A percentile compares a stretch with the other conserved stretches of the same genome.
Evolutionary conservation across 305 asterid genomes (phyloP).

Genomic region (Caryopteris hybrid): DNA sequence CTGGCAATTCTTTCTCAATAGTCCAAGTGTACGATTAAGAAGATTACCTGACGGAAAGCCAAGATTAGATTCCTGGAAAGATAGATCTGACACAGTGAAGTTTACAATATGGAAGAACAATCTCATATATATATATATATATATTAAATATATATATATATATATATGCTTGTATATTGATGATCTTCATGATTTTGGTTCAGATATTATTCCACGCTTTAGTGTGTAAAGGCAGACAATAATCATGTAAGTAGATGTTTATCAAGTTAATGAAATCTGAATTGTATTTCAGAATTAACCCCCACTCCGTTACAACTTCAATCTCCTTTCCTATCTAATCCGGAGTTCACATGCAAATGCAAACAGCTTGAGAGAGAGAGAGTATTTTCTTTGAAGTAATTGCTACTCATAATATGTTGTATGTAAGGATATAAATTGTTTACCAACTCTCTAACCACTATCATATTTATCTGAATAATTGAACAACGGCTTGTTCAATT

Average conservation of each 20-base stretch:
- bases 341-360: too few relatives aligned
- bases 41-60: slow-evolving; percentile 46
- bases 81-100: slow-evolving; percentile 1
- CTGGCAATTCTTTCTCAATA: slow-evolving; percentile 51
- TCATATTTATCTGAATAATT: neutral
- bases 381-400: neutral
- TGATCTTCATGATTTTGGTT: neutral
- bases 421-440: neutral
- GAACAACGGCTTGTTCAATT: too few relatives aligned
- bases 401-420: neutral
- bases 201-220: neutral
- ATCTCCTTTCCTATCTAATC: too few relatives aligned
- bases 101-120: neutral
- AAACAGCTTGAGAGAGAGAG: neutral
- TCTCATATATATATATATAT: neutral
- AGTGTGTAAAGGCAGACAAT: neutral
- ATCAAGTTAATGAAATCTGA: neutral
- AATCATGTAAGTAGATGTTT: neutral
- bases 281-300: neutral
- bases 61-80: slow-evolving; percentile 9
- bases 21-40: slow-evolving; percentile 65
- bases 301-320: neutral
- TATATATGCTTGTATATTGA: too few relatives aligned
- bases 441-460: neutral
- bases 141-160: too few relatives aligned